phyloP scores from a whole-genome alignment of 768 basidiomycete species.

The Lactifluus piperatus region DNA sequence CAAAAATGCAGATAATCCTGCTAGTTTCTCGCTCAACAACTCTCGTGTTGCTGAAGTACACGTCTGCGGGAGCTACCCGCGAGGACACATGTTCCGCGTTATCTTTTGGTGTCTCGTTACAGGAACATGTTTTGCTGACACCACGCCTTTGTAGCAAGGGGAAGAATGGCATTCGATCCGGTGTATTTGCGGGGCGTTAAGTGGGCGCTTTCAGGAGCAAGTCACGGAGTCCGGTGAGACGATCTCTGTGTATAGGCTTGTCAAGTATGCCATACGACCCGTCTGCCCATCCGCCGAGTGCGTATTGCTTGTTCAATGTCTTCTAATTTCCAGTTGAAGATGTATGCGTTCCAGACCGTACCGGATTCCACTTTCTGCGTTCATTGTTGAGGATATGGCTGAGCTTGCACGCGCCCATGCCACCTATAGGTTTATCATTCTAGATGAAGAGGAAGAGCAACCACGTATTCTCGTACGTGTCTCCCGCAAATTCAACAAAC shows the following conservation, averaged over 20 bases:
- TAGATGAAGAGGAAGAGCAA: conserved; percentile 79
- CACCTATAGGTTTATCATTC: conserved; percentile 82
- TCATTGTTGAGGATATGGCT: conserved; percentile 83
- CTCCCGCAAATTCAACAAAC: not conserved
- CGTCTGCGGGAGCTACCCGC: conserved; percentile 81
- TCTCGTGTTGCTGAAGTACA: conserved; percentile 61
- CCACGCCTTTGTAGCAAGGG: conserved; percentile 33
- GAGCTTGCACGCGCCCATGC: conserved; percentile 91
- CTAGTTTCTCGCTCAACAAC: conserved; percentile 73
- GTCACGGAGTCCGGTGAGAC: conserved; percentile 26
- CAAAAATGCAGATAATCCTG: conserved; percentile 34
- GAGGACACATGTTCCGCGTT: conserved; percentile 52
- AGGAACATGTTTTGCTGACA: conserved; percentile 6
- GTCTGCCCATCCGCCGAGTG: conserved; percentile 54
- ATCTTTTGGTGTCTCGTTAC: conserved; percentile 7
- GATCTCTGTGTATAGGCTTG: conserved; percentile 52
- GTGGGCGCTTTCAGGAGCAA: conserved; percentile 62
- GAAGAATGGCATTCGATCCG: conserved; percentile 59
- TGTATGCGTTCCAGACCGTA: conserved; percentile 27
- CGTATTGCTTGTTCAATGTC: conserved; percentile 25
- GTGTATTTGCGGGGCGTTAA: conserved; percentile 77
- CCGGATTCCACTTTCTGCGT: conserved; percentile 68
- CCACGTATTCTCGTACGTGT: conserved; percentile 66
- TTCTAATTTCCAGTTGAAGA: not conserved
- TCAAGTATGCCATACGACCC: conserved; percentile 79